A percentile compares a stretch with the other conserved stretches of the same genome.
These are phyloP conservation scores for Phytophthora niederhauseri DNA, from an alignment of 352 stramenopile genomes.

Conservation along the genomic window DNA sequence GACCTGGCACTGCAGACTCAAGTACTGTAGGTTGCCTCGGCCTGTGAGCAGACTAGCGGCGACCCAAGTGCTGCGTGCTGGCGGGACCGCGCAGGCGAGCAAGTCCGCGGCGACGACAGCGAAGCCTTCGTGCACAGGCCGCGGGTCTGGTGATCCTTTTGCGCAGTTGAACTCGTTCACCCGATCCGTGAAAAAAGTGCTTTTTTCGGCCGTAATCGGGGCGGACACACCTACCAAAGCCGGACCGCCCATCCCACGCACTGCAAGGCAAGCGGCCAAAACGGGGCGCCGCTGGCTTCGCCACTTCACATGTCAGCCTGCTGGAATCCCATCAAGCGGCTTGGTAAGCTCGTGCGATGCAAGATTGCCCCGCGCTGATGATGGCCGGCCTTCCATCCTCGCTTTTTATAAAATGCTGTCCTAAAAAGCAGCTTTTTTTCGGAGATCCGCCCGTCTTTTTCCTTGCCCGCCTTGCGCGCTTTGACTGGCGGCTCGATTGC, in stretches of 20 bases:
- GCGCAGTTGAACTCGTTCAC: background rate
- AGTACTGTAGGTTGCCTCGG: background rate
- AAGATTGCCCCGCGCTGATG: slow-evolving; percentile 16
- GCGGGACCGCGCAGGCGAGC: background rate
- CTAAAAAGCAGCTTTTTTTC: slow-evolving; percentile 27
- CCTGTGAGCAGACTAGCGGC: background rate
- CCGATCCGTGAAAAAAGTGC: slow-evolving; percentile 10
- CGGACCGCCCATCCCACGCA: slow-evolving; percentile 11
- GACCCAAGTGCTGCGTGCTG: background rate
- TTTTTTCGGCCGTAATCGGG: slow-evolving; percentile 29
- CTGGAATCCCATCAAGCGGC: background rate
- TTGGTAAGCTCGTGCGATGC: slow-evolving; percentile 10
- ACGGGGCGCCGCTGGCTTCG: background rate
- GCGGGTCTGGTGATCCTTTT: background rate
- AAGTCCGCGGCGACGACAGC: background rate
- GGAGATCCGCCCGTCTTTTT: slow-evolving; percentile 11
- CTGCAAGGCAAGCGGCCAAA: background rate
- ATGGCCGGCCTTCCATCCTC: slow-evolving; percentile 13
- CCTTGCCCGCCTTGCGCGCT: background rate
- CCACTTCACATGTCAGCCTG: background rate
- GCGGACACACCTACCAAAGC: slow-evolving; percentile 29
- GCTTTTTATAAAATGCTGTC: slow-evolving; percentile 2
- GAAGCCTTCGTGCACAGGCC: background rate
- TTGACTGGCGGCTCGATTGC: slow-evolving; percentile 32
- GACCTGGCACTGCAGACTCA: background rate